phyloP scores from a whole-genome alignment of 768 basidiomycete genomes.

The Lactarius sanguifluus region DNA sequence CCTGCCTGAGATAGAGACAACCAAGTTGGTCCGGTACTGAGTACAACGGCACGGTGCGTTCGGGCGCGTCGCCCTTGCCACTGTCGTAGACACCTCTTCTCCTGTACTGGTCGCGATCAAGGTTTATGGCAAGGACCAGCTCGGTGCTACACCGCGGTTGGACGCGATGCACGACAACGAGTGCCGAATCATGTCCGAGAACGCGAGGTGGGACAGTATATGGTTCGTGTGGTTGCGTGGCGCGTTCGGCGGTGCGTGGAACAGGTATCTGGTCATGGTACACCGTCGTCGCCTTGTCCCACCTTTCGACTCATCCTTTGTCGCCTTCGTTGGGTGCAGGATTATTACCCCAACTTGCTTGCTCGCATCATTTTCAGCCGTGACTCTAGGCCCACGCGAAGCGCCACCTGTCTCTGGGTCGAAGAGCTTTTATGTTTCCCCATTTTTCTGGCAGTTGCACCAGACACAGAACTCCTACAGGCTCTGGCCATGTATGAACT shows the following conservation, averaged over 20 bases:
- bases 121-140: constrained; percentile 12
- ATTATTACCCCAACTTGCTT: constrained; percentile 25
- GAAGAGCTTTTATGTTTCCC: constrained; percentile 20
- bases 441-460: too few relatives aligned
- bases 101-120: constrained; percentile 16
- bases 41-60: too few relatives aligned
- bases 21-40: too few relatives aligned
- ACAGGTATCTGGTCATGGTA: constrained; percentile 26
- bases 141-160: not conserved
- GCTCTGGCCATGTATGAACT: constrained; percentile 36
- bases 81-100: not conserved
- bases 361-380: constrained; percentile 10
- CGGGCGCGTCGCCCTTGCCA: constrained; percentile 24
- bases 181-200: constrained; percentile 11
- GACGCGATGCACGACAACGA: constrained; percentile 9
- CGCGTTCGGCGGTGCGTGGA: constrained; percentile 16
- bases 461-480: constrained; percentile 3
- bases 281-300: not conserved
- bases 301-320: not conserved
- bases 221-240: constrained; percentile 16
- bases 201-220: not conserved
- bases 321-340: not conserved
- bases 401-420: constrained; percentile 8
- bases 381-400: not conserved
- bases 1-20: too few relatives aligned